These are phyloP conservation scores for Fusarium beomiforme DNA, from an alignment of 2,329 filamentous ascomycete species.

Conservation along the genomic window DNA sequence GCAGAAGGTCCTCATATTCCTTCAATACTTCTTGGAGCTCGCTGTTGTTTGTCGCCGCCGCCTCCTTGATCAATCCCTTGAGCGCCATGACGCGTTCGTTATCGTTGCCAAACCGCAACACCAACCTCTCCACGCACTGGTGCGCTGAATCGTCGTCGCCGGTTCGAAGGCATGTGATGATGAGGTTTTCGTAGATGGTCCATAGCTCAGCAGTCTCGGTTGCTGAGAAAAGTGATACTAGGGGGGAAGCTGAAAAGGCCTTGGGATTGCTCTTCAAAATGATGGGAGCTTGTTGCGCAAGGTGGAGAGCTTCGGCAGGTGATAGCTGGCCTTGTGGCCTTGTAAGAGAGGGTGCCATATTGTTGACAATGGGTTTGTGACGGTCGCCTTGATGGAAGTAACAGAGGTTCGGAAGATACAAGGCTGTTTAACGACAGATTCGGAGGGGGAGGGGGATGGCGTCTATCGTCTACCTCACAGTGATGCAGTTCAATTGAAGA, in stretches of 20 bases:
- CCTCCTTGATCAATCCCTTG: slow-evolving; percentile 85
- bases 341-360: slow-evolving; percentile 64
- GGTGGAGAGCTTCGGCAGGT: slow-evolving; percentile 63
- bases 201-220: slow-evolving; percentile 83
- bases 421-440: not conserved
- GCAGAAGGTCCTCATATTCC: slow-evolving; percentile 80
- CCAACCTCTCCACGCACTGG: slow-evolving; percentile 78
- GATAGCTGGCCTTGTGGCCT: slow-evolving; percentile 67
- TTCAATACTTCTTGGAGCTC: slow-evolving; percentile 76
- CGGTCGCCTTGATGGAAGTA: slow-evolving; percentile 5
- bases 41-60: slow-evolving; percentile 72
- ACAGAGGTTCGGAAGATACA: not conserved
- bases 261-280: slow-evolving; percentile 65
- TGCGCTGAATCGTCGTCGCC: slow-evolving; percentile 83
- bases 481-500: slow-evolving; percentile 33
- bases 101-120: slow-evolving; percentile 79
- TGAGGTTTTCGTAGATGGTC: slow-evolving; percentile 86
- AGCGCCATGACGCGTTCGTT: slow-evolving; percentile 91
- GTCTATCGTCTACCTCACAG: slow-evolving; percentile 18
- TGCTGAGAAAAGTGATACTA: slow-evolving; percentile 63
- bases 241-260: slow-evolving; percentile 63
- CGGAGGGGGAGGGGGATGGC: not conserved
- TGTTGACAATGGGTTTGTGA: not conserved
- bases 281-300: slow-evolving; percentile 69
- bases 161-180: slow-evolving; percentile 84